Evolutionary conservation across 441 rosid genomes (phyloP).

Genomic region (Populus tomentosa): DNA sequence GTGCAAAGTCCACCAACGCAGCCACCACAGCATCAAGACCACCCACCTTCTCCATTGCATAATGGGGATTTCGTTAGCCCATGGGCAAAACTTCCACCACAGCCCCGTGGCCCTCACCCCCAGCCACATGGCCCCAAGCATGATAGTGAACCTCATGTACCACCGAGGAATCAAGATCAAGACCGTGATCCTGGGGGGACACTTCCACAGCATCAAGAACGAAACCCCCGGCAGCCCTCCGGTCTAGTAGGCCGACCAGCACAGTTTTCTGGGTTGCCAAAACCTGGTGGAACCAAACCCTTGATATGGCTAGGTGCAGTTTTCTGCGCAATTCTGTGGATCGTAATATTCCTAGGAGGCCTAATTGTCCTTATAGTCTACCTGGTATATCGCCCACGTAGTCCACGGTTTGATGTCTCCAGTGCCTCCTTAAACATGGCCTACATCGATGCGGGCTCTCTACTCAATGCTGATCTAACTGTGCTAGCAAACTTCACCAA

Average conservation of each 20-base stretch:
- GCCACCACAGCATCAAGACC: not conserved
- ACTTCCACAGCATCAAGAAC: slow-evolving; percentile 2
- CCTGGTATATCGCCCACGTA: slow-evolving; percentile 68
- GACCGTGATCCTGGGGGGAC: not conserved
- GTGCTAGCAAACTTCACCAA: slow-evolving; percentile 81
- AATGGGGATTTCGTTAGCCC: not conserved
- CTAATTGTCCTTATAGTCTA: slow-evolving; percentile 62
- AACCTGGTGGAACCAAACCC: slow-evolving; percentile 31
- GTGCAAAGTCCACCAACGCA: too few species aligned
- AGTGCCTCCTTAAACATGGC: slow-evolving; percentile 69
- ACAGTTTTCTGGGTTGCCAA: slow-evolving; percentile 11
- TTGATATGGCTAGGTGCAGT: slow-evolving; percentile 40
- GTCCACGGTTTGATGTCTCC: slow-evolving; percentile 54
- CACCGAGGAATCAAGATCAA: slow-evolving; percentile 19
- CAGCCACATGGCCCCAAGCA: slow-evolving; percentile 13
- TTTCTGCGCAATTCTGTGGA: slow-evolving; percentile 57
- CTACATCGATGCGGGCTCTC: slow-evolving; percentile 57
- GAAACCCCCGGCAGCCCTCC: not conserved
- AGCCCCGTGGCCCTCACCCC: not conserved
- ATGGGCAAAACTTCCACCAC: not conserved
- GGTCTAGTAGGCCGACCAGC: not conserved
- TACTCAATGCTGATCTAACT: slow-evolving; percentile 61
- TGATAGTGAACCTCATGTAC: not conserved
- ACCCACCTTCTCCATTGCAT: not conserved
- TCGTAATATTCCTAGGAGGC: slow-evolving; percentile 55